These are phyloP conservation scores for Prosopis cineraria DNA, from an alignment of 306 rosid species.

Conservation along the genomic window DNA sequence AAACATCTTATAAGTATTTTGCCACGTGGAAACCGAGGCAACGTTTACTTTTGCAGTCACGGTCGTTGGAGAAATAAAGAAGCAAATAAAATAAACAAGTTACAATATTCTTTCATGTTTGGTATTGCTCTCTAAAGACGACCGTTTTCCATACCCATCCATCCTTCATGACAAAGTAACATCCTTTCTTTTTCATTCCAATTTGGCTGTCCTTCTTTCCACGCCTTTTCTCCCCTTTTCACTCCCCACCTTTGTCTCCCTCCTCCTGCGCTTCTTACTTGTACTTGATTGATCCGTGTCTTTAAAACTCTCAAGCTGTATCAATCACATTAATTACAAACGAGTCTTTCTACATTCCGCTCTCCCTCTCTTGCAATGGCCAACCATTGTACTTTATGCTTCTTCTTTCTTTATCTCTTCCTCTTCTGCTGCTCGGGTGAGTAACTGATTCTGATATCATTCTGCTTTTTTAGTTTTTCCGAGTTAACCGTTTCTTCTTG, in stretches of 20 bases:
- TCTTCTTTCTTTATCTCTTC: conserved; percentile 59
- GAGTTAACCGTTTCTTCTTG: not conserved
- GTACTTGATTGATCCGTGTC: conserved; percentile 31
- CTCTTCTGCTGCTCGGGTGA: conserved; percentile 63
- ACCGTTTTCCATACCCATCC: conserved; percentile 32
- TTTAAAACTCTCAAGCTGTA: conserved; percentile 43
- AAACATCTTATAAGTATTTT: no score
- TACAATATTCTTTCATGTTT: conserved; percentile 33
- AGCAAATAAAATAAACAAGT: conserved; percentile 40
- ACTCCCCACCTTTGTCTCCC: conserved; percentile 48
- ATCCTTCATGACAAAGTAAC: conserved; percentile 73
- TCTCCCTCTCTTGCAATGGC: conserved; percentile 52
- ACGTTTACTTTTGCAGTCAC: conserved; percentile 43
- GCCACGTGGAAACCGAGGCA: conserved; percentile 30
- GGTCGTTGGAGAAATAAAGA: conserved; percentile 40
- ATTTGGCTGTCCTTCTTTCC: conserved; percentile 42
- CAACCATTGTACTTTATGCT: conserved; percentile 46
- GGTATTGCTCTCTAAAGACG: conserved; percentile 1
- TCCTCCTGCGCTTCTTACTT: conserved; percentile 36
- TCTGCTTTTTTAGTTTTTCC: not conserved
- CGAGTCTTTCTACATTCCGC: conserved; percentile 35
- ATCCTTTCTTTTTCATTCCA: conserved; percentile 48
- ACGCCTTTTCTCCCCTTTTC: conserved; percentile 32
- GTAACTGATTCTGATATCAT: conserved; percentile 23
- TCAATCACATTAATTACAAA: conserved; percentile 38